Conservation (phyloP, 2,329 filamentous ascomycete species). For the Fusarium sp. region DNA sequence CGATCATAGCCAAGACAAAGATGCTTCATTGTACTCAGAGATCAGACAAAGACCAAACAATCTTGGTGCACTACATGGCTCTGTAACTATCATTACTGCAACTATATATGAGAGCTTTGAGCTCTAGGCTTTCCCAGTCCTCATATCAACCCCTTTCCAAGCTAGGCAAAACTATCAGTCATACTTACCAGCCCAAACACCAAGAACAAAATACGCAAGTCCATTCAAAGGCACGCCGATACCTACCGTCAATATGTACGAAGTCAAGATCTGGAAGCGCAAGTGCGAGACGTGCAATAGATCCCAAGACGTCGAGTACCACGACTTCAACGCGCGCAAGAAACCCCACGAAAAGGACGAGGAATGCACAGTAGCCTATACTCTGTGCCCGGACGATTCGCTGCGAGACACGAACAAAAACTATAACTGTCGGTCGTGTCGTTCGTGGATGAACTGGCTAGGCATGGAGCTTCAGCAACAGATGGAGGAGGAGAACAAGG, state of each 20-base stretch:
- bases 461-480: conserved; percentile 6
- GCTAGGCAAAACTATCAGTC: neutral
- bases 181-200: neutral
- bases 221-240: neutral
- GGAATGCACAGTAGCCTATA: neutral
- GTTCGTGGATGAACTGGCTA: neutral
- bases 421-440: conserved; percentile 18
- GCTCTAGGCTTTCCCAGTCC: neutral
- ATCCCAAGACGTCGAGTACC: conserved; percentile 1
- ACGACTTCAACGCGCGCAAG: neutral
- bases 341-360: neutral
- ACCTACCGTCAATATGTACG: conserved; percentile 6
- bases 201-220: neutral
- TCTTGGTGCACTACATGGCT: too few species aligned
- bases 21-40: neutral
- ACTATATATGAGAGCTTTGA: neutral
- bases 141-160: neutral
- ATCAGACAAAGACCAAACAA: neutral
- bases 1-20: neutral
- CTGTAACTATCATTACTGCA: neutral
- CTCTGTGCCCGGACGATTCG: neutral
- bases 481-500: neutral
- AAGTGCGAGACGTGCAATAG: conserved; percentile 9
- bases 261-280: conserved; percentile 10
- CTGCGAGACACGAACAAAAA: conserved; percentile 10